Evolutionary conservation across 78 protist genomes (phyloP), one percentile per base, ranked within the genome.

Genomic region (Creolimax fragrantissima): DNA sequence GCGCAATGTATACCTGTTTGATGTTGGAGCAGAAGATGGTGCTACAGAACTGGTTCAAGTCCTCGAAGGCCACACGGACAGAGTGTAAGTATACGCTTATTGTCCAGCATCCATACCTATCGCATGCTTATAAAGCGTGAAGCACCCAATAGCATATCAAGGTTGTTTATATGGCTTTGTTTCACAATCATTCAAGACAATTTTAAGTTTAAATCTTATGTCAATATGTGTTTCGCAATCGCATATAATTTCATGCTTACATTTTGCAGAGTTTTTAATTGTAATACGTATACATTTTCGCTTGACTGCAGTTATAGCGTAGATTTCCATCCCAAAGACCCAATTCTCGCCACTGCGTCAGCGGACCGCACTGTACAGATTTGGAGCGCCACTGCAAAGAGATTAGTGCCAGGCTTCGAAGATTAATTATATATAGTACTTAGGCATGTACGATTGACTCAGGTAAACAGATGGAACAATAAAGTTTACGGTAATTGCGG

Each of bases 301-400:
- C n/a, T n/a, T n/a, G n/a, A n/a, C n/a, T 24, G 7, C 2, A 83
- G 86, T n/a, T 95, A 92, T 7, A 74, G 92, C n/a, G 96, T 93
- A 35, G 91, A 93, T 67, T 95, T 95, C 86, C 96, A 95, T 93
- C 96, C 96, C 3, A 88, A 92, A 3, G 96, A 95, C 47, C 96
- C 96, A 35, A 93, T 95, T 74, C 41, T 95, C 37, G 96, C 95
- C 5, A 89, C 96, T 2, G 89, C 94, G 44, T 93, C 95, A 3
- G 96, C 96, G 35, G 96, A 95, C 43, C 37, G 45, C 24, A 93
- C 95, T 4, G 86, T 95, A 17, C 89, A 95, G 81, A 41, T 95
- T 41, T 95, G 96, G 96, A 83, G 7, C 86, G 86, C 86, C 35
- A 83, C 7, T 6, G 86, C 86, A 11, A 83, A 83, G 37, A 36